Conservation (phyloP, 306 rosid species). For the Lupinus albus region DNA sequence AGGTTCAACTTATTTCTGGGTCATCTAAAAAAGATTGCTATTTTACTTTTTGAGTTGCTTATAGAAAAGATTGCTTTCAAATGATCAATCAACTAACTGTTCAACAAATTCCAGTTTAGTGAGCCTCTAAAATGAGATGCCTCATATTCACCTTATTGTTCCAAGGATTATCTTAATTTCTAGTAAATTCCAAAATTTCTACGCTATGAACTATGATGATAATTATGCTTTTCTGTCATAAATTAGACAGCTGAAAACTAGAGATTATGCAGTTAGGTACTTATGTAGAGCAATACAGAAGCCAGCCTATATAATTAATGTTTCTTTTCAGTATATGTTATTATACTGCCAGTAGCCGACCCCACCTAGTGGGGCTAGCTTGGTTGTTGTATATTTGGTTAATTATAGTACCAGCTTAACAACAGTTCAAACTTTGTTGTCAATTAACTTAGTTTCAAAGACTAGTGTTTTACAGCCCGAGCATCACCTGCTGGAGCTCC, state of each 20-base stretch:
- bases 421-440: not conserved
- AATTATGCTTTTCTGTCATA: not conserved
- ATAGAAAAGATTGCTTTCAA: slow-evolving; percentile 10
- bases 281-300: not conserved
- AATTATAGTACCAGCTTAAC: not conserved
- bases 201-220: not conserved
- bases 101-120: not conserved
- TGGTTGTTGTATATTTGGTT: too few species aligned
- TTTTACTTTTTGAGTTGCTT: slow-evolving; percentile 13
- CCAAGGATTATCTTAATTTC: not conserved
- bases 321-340: not conserved
- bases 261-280: not conserved
- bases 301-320: slow-evolving; percentile 5
- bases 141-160: not conserved
- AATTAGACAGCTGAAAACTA: not conserved
- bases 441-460: not conserved
- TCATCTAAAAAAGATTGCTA: too few species aligned
- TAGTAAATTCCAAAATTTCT: not conserved
- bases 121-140: not conserved
- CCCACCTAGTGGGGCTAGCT: too few species aligned
- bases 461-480: not conserved
- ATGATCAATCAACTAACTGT: not conserved
- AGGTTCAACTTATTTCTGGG: not conserved
- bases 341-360: not conserved
- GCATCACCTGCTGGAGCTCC: slow-evolving; percentile 7